Conservation (phyloP, 805 yeast genomes). For the Limtongozyma cylindracea region DNA sequence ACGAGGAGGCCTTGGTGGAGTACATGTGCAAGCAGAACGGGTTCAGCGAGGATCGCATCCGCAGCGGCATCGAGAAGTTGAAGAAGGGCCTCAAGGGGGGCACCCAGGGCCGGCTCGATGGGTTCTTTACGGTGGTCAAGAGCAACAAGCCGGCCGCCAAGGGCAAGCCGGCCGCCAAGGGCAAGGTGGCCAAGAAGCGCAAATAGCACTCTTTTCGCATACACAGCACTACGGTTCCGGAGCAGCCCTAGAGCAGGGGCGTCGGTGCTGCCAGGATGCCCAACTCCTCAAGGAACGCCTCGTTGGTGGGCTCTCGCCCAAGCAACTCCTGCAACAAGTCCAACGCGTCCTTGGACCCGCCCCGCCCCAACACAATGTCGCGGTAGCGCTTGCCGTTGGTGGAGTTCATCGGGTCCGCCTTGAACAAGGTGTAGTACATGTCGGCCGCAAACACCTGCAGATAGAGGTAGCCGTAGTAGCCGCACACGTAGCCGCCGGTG, state of each 20-base stretch:
- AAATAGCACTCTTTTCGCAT: not conserved
- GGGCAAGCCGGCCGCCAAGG: slow-evolving; percentile 9
- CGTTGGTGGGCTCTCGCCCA: slow-evolving; percentile 53
- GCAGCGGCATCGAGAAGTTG: slow-evolving; percentile 66
- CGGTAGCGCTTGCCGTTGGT: slow-evolving; percentile 40
- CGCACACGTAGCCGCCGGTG: slow-evolving; percentile 71
- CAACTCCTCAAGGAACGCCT: slow-evolving; percentile 44
- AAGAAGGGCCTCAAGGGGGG: slow-evolving; percentile 66
- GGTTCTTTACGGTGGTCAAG: slow-evolving; percentile 50
- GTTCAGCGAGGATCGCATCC: slow-evolving; percentile 78
- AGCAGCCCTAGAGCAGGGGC: too few relatives aligned
- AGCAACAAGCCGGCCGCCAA: slow-evolving; percentile 12
- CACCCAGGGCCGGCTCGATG: slow-evolving; percentile 79
- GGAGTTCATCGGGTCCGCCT: slow-evolving; percentile 37
- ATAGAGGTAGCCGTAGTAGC: slow-evolving; percentile 73
- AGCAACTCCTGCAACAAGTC: slow-evolving; percentile 37
- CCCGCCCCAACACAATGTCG: slow-evolving; percentile 39
- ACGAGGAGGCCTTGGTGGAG: slow-evolving; percentile 58
- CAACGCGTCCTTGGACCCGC: slow-evolving; percentile 50
- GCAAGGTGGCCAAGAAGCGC: slow-evolving; percentile 7
- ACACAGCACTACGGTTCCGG: too few relatives aligned
- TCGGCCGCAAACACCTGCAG: slow-evolving; percentile 73
- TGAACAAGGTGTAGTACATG: slow-evolving; percentile 49
- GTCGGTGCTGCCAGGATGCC: too few relatives aligned
- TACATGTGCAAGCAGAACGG: slow-evolving; percentile 76